Evolutionary conservation across 257 asterid species (phyloP).

Genomic region (Phtheirospermum japonicum): DNA sequence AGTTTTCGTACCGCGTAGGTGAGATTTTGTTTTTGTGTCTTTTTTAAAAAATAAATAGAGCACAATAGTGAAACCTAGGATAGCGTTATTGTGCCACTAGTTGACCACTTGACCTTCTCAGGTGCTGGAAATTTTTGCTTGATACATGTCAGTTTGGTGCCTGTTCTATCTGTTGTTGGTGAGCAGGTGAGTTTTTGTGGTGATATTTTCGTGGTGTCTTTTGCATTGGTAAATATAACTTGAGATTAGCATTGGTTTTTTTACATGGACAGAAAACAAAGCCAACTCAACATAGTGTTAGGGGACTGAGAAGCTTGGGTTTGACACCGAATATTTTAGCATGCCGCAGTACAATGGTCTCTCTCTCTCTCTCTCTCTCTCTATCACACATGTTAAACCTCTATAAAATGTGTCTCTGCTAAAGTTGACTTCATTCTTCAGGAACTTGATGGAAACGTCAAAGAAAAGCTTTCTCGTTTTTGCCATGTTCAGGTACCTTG

Average conservation of each 20-base stretch:
- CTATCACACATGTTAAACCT: background rate
- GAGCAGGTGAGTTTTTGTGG: conserved; percentile 61
- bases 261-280: conserved; percentile 76
- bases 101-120: conserved; percentile 33
- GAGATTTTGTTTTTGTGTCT: conserved; percentile 32
- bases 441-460: conserved; percentile 71
- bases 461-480: conserved; percentile 76
- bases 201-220: conserved; percentile 17
- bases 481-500: conserved; percentile 79
- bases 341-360: conserved; percentile 88
- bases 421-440: conserved; percentile 34
- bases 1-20: conserved; percentile 90
- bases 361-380: conserved; percentile 23
- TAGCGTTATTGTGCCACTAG: no score
- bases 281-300: conserved; percentile 96
- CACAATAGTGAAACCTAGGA: no score
- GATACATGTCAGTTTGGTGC: conserved; percentile 94
- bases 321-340: conserved; percentile 80
- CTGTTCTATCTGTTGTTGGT: conserved; percentile 81
- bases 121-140: conserved; percentile 92
- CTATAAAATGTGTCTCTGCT: conserved; percentile 9
- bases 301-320: conserved; percentile 88
- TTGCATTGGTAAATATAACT: conserved; percentile 18
- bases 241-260: conserved; percentile 6
- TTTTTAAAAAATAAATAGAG: no score